Percentiles rank a stretch among this genome's conserved stretches.
Conservation (phyloP, 257 asterid genomes). For the Anisodus acutangulus region DNA sequence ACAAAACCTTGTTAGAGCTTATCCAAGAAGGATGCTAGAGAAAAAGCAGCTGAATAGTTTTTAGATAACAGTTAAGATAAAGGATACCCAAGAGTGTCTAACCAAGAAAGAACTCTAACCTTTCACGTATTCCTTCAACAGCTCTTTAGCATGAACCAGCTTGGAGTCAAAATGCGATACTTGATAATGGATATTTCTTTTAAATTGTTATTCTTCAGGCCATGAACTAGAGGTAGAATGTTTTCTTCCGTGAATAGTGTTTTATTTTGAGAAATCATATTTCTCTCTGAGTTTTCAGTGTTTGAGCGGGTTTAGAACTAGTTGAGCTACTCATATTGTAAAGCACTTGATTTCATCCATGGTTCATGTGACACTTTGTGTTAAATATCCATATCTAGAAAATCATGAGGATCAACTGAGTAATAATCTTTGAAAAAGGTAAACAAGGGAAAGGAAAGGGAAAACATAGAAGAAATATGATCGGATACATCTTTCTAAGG, state of each 20-base stretch:
- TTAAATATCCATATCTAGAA: too few relatives aligned
- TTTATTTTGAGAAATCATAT: neutral
- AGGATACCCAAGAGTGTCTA: neutral
- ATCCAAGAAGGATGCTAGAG: neutral
- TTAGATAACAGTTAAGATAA: neutral
- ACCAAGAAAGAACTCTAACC: slow-evolving; percentile 50
- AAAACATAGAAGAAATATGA: too few relatives aligned
- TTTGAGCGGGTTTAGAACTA: too few relatives aligned
- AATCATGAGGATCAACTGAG: too few relatives aligned
- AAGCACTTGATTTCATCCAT: too few relatives aligned
- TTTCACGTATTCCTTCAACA: slow-evolving; percentile 80
- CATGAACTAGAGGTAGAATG: neutral
- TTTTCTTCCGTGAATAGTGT: neutral
- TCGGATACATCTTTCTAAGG: too few relatives aligned
- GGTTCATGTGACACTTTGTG: too few relatives aligned
- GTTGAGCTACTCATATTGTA: too few relatives aligned
- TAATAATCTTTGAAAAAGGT: too few relatives aligned
- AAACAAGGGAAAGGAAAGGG: too few relatives aligned
- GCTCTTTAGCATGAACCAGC: slow-evolving; percentile 98
- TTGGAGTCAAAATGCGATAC: slow-evolving; percentile 89
- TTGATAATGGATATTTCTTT: too few relatives aligned
- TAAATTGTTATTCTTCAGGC: neutral
- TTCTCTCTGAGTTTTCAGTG: neutral
- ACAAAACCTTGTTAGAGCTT: neutral
- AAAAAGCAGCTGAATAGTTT: slow-evolving; percentile 3